Conservation (phyloP, 108 stramenopile species). For the Nannochloropsis gaditana region DNA sequence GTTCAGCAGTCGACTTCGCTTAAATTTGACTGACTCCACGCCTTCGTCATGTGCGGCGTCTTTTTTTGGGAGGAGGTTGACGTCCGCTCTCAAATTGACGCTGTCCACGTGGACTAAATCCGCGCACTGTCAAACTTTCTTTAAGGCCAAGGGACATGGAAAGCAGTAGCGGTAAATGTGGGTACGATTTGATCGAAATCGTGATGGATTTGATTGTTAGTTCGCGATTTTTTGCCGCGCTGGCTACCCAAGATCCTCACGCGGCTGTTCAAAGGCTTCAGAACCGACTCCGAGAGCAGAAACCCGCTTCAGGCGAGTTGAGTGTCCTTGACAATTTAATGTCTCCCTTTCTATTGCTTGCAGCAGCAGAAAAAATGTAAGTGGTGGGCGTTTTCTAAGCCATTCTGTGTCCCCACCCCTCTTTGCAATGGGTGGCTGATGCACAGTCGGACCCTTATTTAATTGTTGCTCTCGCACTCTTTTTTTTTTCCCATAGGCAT, state of each 20-base stretch:
- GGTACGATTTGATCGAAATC: neutral
- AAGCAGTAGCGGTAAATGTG: neutral
- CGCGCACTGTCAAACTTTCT: too few species aligned
- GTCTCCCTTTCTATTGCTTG: neutral
- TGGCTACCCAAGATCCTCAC: neutral
- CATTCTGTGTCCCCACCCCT: too few species aligned
- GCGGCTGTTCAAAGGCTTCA: neutral
- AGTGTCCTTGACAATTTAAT: constrained; percentile 20
- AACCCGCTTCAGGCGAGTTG: neutral
- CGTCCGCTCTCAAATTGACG: too few species aligned
- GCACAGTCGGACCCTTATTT: too few species aligned
- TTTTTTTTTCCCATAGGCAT: neutral
- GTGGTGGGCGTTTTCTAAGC: neutral
- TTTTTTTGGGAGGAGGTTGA: too few species aligned
- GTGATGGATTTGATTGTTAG: neutral
- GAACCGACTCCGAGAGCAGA: neutral
- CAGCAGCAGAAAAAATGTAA: constrained; percentile 8
- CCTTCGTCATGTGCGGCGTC: too few species aligned
- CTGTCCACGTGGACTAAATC: too few species aligned
- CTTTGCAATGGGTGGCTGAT: too few species aligned
- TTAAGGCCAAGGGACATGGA: too few species aligned
- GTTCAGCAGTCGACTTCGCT: too few species aligned
- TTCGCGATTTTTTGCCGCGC: neutral
- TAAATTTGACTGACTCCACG: too few species aligned
- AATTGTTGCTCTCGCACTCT: too few species aligned